These are phyloP conservation scores for Solanum arcanum DNA, from an alignment of 257 asterid genomes.

Conservation along the genomic window DNA sequence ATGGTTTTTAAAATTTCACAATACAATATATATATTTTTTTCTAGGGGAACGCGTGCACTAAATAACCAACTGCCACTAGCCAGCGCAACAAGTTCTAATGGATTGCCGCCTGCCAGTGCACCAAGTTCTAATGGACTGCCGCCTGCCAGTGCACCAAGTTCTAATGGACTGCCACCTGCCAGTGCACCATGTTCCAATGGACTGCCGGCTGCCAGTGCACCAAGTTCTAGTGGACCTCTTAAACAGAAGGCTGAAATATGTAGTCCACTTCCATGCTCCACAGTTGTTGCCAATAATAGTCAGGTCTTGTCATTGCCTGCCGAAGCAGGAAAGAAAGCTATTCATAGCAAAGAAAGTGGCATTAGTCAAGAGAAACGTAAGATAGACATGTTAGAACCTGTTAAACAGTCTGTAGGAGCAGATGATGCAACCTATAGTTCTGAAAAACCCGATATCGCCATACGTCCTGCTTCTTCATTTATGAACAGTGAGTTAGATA, in stretches of 20 bases:
- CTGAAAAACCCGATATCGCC: conserved; percentile 19
- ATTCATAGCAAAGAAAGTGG: conserved; percentile 23
- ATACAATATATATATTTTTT: not conserved
- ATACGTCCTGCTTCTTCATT: conserved; percentile 10
- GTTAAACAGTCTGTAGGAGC: conserved; percentile 14
- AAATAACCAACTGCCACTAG: conserved; percentile 28
- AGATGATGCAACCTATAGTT: conserved; percentile 18
- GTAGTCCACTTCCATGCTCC: conserved; percentile 30
- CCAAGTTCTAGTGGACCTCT: conserved; percentile 28
- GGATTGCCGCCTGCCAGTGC: conserved; percentile 25
- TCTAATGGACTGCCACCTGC: conserved; percentile 23
- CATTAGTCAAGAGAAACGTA: conserved; percentile 21
- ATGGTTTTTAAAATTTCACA: not conserved
- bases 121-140: conserved; percentile 24
- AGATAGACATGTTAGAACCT: conserved; percentile 15
- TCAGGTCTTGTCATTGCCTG: conserved; percentile 27
- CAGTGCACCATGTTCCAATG: conserved; percentile 32
- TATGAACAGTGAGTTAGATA: conserved; percentile 22
- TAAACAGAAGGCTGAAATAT: conserved; percentile 28
- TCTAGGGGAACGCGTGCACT: conserved; percentile 76
- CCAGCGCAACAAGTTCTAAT: conserved; percentile 29
- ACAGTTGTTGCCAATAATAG: conserved; percentile 36
- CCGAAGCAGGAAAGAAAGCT: conserved; percentile 36
- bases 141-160: conserved; percentile 27
- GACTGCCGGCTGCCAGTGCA: conserved; percentile 23